Evolutionary conservation across 495 filamentous ascomycete species (phyloP), one percentile per base, ranked within the genome.

Genomic region (Aspergillus biplanus): DNA sequence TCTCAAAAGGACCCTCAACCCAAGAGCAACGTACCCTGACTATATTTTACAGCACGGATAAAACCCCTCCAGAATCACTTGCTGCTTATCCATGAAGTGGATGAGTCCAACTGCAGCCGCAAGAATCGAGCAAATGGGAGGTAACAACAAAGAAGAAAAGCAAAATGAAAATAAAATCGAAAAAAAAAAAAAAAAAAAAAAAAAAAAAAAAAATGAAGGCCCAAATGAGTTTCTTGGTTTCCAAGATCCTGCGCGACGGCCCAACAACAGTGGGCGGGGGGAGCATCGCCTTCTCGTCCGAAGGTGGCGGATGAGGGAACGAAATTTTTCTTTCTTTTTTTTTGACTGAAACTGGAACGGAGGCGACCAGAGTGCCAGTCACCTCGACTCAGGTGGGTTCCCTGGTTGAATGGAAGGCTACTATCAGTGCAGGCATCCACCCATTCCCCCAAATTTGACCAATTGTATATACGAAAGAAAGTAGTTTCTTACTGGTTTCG

Each of bases 161-260:
- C 7, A 8, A 39, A 39, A 0, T 34, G 31, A 9, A 35, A 57
- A 18, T 13, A 47, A 7, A 8, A 27, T 27, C 3, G 2, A 15
- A 44, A 2, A 6, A 44, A 7, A 44, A 8, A 1, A 39, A 8
- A 39, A 39, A 39, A 39, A 39, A 8, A 39, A 39, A 8, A 39
- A 39, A 8, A 59, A 33, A 9, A 35, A 57, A 18, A 31, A 47
- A 7, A 8, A 27, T n/a, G 27, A 52, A 61, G 6, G 15, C 7
- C 53, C 59, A 44, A 61, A 46, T 55, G 32, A 34, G 21, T 27
- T 18, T 21, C 54, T 42, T 48, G 39, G 49, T 44, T 42, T 58
- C 39, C 56, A 55, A 47, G 37, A 53, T 55, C 52, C 60, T 71
- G 66, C 64, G 69, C 58, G 66, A 66, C 65, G 69, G 63, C 69